These are phyloP conservation scores for Strobilomyces echinocephalus DNA, from an alignment of 768 basidiomycete species.

Conservation along the genomic window DNA sequence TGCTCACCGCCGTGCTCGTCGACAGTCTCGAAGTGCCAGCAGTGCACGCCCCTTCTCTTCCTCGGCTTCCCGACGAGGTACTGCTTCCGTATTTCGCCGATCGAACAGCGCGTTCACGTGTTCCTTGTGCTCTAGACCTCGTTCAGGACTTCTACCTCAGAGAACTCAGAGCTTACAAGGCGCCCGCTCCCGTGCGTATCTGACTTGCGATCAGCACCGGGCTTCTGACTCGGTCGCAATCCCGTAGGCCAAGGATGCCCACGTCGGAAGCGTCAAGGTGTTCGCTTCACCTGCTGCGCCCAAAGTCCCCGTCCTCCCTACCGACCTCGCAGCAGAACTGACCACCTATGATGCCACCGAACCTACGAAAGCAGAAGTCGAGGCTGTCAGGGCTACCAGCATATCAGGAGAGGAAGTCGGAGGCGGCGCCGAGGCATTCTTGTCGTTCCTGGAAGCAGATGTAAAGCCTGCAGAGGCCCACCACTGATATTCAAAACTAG, in stretches of 20 bases:
- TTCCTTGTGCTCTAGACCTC: conserved; percentile 53
- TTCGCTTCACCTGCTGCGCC: conserved; percentile 75
- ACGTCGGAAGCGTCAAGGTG: conserved; percentile 80
- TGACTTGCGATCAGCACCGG: background rate
- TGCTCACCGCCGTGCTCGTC: conserved; percentile 7
- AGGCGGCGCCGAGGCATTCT: conserved; percentile 67
- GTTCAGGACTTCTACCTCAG: conserved; percentile 89
- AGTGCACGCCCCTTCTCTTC: conserved; percentile 57
- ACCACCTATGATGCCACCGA: conserved; percentile 80
- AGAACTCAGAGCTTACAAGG: conserved; percentile 88
- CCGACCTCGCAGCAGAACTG: conserved; percentile 85
- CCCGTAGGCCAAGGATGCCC: conserved; percentile 79
- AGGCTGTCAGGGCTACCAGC: conserved; percentile 28
- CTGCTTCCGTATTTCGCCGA: conserved; percentile 27
- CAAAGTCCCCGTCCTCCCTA: conserved; percentile 67
- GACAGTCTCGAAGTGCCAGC: conserved; percentile 42
- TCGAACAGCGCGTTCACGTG: conserved; percentile 3
- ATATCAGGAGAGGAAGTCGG: conserved; percentile 21
- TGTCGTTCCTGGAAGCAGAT: conserved; percentile 78
- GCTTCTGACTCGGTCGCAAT: conserved; percentile 1
- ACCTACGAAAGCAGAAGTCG: conserved; percentile 50
- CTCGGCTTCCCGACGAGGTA: conserved; percentile 62
- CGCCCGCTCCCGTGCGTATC: conserved; percentile 60
- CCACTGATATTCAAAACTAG: conserved; percentile 32
- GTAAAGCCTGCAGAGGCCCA: conserved; percentile 62